Evolutionary conservation across 2,329 filamentous ascomycete species (phyloP), one percentile per base, ranked within the genome.

Genomic region (Elsinoe batatas): DNA sequence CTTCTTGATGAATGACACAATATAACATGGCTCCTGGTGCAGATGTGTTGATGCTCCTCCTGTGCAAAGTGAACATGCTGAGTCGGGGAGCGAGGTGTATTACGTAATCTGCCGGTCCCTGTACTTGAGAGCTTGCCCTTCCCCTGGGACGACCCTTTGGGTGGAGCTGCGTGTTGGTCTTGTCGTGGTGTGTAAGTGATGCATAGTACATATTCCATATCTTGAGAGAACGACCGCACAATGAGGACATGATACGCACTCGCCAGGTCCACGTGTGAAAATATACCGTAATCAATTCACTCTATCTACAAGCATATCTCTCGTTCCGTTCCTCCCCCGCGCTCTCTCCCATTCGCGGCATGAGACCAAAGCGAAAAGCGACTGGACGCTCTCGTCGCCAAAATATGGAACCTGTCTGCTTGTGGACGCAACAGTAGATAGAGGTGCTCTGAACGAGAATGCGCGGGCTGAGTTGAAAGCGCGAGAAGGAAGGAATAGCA

Each of bases 221-320:
- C n/a, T n/a, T n/a, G n/a, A n/a, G n/a, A 37, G 3, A 37, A 13
- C 3, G 22, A 26, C 22, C 6, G 22, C 22, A 26, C 22, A 26
- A 3, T 26, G 22, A 26, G 22, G 6, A 6, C 22, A 26, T 26
- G 22, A 26, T 6, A 26, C 22, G 7, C 36, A 8, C 36, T n/a
- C 1, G 36, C 12, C 11, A n/a, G 17, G 17, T 8, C 3, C 30
- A 13, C 32, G 33, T 3, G 13, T 51, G 47, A 51, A 15, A 35
- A 22, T 51, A 51, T 38, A 38, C 47, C 33, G 22, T 51, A 51
- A 51, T 51, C 33, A 26, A 51, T 51, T 51, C 47, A 51, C 36
- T 51, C 47, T 51, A 51, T 51, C 47, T 51, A 51, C 47, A 51
- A 51, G 26, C 37, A 51, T 33, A 51, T 51, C 32, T 37, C 40